phyloP scores from a whole-genome alignment of 129 eudicot genomes.

The Helianthus tuberosus region DNA sequence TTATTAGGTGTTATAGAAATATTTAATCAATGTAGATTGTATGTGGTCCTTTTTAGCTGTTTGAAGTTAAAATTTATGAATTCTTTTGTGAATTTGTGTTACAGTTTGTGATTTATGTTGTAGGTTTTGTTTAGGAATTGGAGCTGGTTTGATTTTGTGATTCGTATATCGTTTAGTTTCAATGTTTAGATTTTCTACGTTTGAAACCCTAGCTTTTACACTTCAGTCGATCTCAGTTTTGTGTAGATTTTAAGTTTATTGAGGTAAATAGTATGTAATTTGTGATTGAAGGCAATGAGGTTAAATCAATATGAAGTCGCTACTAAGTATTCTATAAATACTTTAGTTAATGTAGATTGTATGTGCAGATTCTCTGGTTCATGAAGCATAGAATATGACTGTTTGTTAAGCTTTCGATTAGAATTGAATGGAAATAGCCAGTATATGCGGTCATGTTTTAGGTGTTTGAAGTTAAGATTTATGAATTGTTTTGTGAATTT shows the following conservation, averaged over 20 bases:
- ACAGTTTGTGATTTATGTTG: background rate
- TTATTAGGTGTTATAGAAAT: background rate
- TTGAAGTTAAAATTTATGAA: constrained; percentile 1
- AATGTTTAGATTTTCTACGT: background rate
- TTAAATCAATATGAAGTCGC: constrained; percentile 13
- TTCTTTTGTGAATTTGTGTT: constrained; percentile 8
- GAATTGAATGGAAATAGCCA: background rate
- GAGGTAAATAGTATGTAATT: background rate
- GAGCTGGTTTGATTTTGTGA: background rate
- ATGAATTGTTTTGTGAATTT: constrained; percentile 11
- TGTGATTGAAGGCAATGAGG: background rate
- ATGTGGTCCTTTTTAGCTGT: background rate
- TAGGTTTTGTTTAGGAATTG: background rate
- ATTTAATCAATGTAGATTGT: too few relatives aligned
- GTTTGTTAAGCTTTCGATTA: background rate
- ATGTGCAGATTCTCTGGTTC: background rate
- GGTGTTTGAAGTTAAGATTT: background rate
- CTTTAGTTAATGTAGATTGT: too few relatives aligned
- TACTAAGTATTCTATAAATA: background rate
- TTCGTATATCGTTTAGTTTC: background rate
- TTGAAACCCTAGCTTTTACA: constrained; percentile 27
- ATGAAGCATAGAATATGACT: background rate
- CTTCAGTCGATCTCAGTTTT: constrained; percentile 8
- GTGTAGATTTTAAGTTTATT: constrained; percentile 1
- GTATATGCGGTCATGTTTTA: background rate